Base-by-base conservation (phyloP, 345 rosid species). In the Punica granatum region DNA sequence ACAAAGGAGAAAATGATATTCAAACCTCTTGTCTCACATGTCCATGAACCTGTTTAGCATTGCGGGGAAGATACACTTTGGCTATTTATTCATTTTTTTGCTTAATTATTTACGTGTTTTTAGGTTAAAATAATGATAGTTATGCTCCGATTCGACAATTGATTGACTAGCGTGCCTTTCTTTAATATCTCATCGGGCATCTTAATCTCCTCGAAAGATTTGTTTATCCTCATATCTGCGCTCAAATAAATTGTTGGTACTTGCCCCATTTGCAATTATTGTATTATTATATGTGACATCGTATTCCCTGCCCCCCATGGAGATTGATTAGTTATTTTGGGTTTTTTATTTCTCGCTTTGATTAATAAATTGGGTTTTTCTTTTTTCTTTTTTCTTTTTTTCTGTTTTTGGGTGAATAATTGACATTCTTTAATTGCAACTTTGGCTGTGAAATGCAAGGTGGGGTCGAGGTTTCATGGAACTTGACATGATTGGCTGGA, bases 141-240 rank as follows among this genome's bases (percentile, higher is more conserved):
- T 66, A 70, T 59, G 65, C 42, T 54, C n/a, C 44, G 37, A 3
- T n/a, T 36, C 25, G 18, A 56, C 54, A 35, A 25, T 54, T 74
- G 60, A 69, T 41, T 46, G 49, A 44, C 62, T 16, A 11, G 15
- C 18, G 48, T 53, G 28, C 60, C 60, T 4, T 59, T 59, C 33
- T 56, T 56, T 25, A 25, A 6, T 56, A 25, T 26, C 32, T 56
- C 18, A 32, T 32, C 75, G 25, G 66, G 77, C 84, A 76, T 84
- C 84, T 84, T 82, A 74, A 80, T 80, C 74, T 76, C 79, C 81
- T 68, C 77, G 77, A 80, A 79, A 64, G 66, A 49, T 71, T 42
- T 66, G 64, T 25, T 63, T 53, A 59, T 13, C 41, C 6, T 72
- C 4, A 6, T 63, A 56, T 41, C 51, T 66, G 67, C 33, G 25